These are phyloP conservation scores for Leishmania arabica DNA, from an alignment of 208 protist species.

Conservation along the genomic window DNA sequence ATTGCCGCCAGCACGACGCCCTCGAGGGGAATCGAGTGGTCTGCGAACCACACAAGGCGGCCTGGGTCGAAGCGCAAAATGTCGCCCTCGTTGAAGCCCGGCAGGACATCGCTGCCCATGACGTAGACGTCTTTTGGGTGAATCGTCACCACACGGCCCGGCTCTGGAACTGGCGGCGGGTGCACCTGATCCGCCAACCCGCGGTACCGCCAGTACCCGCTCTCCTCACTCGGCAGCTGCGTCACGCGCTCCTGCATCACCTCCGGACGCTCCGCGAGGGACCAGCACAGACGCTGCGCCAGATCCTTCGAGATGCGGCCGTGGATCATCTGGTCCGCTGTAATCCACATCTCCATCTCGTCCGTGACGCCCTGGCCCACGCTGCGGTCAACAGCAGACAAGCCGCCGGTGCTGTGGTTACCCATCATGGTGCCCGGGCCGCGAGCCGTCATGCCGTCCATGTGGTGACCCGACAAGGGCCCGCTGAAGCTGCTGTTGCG, in stretches of 20 bases:
- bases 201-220: conserved; percentile 78
- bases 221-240: conserved; percentile 52
- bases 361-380: conserved; percentile 49
- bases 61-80: conserved; percentile 68
- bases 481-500: conserved; percentile 25
- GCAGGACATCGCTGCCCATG: conserved; percentile 76
- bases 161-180: conserved; percentile 55
- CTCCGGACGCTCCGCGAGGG: conserved; percentile 69
- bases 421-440: conserved; percentile 27
- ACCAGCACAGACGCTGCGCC: conserved; percentile 71
- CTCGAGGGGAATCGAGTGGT: conserved; percentile 76
- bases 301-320: conserved; percentile 67
- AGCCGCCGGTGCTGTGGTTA: conserved; percentile 33
- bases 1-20: conserved; percentile 78
- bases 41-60: conserved; percentile 55
- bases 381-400: conserved; percentile 31
- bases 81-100: conserved; percentile 84
- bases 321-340: conserved; percentile 79
- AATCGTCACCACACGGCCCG: conserved; percentile 31
- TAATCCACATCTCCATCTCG: conserved; percentile 89
- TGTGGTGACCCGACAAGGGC: background rate
- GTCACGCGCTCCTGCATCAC: conserved; percentile 59
- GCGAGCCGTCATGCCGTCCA: conserved; percentile 15
- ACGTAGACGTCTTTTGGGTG: conserved; percentile 79
- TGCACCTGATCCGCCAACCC: conserved; percentile 62